Evolutionary conservation across 2,329 filamentous ascomycete genomes (phyloP).

Genomic region (Tolypocladium sp.): DNA sequence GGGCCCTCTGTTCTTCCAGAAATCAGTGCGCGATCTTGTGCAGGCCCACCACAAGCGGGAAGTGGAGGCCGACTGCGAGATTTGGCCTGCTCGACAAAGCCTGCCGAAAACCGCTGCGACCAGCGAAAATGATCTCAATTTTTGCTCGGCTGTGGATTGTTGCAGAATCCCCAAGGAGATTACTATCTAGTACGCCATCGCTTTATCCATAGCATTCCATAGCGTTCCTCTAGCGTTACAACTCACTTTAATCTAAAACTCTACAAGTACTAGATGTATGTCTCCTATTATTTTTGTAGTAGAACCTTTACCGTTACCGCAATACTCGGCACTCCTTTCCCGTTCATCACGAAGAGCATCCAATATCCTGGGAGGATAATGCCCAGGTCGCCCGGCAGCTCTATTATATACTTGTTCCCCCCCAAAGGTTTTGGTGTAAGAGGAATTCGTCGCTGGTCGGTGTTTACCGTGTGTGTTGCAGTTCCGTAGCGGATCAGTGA

Average conservation of each 20-base stretch:
- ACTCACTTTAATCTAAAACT: too few relatives aligned
- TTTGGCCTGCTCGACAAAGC: slow-evolving; percentile 40
- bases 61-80: slow-evolving; percentile 31
- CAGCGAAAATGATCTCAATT: slow-evolving; percentile 17
- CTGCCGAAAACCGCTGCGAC: slow-evolving; percentile 16
- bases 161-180: slow-evolving; percentile 11
- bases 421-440: slow-evolving; percentile 19
- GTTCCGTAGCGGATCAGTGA: slow-evolving; percentile 37
- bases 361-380: slow-evolving; percentile 43
- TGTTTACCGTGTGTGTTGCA: slow-evolving; percentile 47
- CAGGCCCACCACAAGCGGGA: slow-evolving; percentile 38
- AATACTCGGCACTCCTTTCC: slow-evolving; percentile 34
- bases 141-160: slow-evolving; percentile 26
- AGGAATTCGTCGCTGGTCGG: slow-evolving; percentile 45
- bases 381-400: slow-evolving; percentile 36
- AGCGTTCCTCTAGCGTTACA: neutral
- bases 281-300: neutral
- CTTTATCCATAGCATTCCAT: neutral
- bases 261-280: too few relatives aligned
- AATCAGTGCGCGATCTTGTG: slow-evolving; percentile 36
- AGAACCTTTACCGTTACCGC: slow-evolving; percentile 28
- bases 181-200: neutral
- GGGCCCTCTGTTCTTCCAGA: slow-evolving; percentile 48
- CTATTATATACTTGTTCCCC: slow-evolving; percentile 25
- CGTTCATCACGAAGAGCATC: slow-evolving; percentile 42